Evolutionary conservation across 2,329 filamentous ascomycete genomes (phyloP).

Genomic region (Ambrosiella cleistominuta): DNA sequence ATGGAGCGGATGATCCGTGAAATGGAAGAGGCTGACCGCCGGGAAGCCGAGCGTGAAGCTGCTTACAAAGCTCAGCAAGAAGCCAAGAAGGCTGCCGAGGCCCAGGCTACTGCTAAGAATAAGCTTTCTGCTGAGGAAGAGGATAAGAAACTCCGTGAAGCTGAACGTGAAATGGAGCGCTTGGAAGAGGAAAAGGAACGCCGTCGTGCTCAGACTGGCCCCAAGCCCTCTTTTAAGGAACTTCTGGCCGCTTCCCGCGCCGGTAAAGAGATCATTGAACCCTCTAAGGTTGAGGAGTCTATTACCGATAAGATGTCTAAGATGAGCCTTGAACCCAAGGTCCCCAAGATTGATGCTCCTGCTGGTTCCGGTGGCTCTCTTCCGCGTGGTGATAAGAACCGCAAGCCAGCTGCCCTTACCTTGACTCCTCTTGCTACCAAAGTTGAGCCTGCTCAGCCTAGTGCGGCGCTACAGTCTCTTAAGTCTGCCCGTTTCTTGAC

Average conservation of each 20-base stretch:
- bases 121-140: conserved; percentile 32
- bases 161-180: conserved; percentile 55
- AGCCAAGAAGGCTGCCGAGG: conserved; percentile 20
- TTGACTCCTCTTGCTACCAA: conserved; percentile 66
- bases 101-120: conserved; percentile 25
- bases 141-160: conserved; percentile 51
- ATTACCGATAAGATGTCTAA: conserved; percentile 33
- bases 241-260: conserved; percentile 24
- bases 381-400: conserved; percentile 26
- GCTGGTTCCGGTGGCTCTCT: conserved; percentile 22
- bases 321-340: conserved; percentile 31
- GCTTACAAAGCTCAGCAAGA: conserved; percentile 33
- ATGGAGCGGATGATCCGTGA: conserved; percentile 43
- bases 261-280: conserved; percentile 16
- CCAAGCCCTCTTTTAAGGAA: conserved; percentile 34
- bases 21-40: conserved; percentile 37
- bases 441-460: conserved; percentile 81
- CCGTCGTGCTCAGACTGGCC: conserved; percentile 32
- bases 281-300: conserved; percentile 12
- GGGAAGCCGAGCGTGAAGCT: conserved; percentile 27
- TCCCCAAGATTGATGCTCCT: conserved; percentile 27
- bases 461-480: conserved; percentile 79
- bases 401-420: conserved; percentile 78
- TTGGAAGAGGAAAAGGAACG: conserved; percentile 53
- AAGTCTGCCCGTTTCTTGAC: conserved; percentile 81